Evolutionary conservation across 768 basidiomycete species (phyloP).

Genomic region (Leccinum boreale): DNA sequence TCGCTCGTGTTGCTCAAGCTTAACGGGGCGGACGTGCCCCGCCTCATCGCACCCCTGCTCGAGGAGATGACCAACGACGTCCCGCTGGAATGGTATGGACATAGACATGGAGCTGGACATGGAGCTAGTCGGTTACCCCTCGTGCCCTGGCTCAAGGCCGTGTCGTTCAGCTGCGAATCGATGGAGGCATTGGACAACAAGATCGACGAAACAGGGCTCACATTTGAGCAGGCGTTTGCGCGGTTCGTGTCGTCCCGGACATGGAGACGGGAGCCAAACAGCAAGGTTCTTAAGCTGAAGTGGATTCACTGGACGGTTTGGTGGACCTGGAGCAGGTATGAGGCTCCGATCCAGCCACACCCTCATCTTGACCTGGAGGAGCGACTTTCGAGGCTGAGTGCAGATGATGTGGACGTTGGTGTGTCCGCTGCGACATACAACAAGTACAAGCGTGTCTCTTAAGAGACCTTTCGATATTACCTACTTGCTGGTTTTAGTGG

Average conservation of each 20-base stretch:
- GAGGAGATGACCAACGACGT: slow-evolving; percentile 21
- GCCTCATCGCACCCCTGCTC: slow-evolving; percentile 21
- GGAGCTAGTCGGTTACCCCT: slow-evolving; percentile 12
- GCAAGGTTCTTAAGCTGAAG: slow-evolving; percentile 27
- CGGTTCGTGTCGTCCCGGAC: slow-evolving; percentile 26
- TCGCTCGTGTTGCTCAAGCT: slow-evolving; percentile 29
- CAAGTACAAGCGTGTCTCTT: slow-evolving; percentile 32
- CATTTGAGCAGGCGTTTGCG: slow-evolving; percentile 27
- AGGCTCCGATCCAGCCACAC: slow-evolving; percentile 18
- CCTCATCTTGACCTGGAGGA: slow-evolving; percentile 24
- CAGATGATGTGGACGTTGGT: slow-evolving; percentile 27
- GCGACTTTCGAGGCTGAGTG: slow-evolving; percentile 21
- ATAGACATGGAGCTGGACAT: not conserved
- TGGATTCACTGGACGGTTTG: slow-evolving; percentile 34
- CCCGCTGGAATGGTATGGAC: slow-evolving; percentile 13
- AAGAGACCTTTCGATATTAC: not conserved
- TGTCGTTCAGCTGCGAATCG: slow-evolving; percentile 31
- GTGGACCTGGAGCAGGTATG: slow-evolving; percentile 27
- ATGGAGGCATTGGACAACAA: slow-evolving; percentile 17
- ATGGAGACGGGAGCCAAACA: slow-evolving; percentile 15
- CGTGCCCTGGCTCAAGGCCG: slow-evolving; percentile 28
- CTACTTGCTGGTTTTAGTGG: slow-evolving; percentile 13
- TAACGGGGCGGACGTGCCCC: slow-evolving; percentile 25
- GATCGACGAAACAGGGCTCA: slow-evolving; percentile 24
- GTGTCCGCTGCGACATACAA: slow-evolving; percentile 30